Evolutionary conservation across 1,284 basidiomycete genomes (phyloP).

Genomic region (Austroboletus novae-zelandiae): DNA sequence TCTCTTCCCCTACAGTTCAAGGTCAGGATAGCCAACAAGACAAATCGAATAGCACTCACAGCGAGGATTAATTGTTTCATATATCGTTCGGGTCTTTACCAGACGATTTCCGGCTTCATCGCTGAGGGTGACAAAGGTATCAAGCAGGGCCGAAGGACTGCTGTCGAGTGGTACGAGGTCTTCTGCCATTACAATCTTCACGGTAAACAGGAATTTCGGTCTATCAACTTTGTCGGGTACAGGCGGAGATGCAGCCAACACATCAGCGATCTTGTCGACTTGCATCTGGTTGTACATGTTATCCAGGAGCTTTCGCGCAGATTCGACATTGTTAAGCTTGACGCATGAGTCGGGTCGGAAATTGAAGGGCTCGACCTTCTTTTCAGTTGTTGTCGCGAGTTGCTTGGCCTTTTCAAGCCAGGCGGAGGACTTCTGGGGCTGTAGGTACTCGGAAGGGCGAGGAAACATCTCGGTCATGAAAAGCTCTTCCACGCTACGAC

Average conservation of each 20-base stretch:
- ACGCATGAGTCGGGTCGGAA: constrained; percentile 94
- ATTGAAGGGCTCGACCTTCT: constrained; percentile 91
- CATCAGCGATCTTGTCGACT: constrained; percentile 82
- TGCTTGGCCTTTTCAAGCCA: constrained; percentile 95
- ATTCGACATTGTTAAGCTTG: constrained; percentile 97
- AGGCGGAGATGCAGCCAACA: constrained; percentile 60
- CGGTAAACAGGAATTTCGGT: constrained; percentile 83
- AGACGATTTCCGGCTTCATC: constrained; percentile 89
- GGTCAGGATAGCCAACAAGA: constrained; percentile 1
- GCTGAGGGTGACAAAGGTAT: constrained; percentile 93
- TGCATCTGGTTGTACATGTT: constrained; percentile 92
- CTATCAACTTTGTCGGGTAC: constrained; percentile 66
- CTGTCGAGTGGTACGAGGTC: constrained; percentile 73
- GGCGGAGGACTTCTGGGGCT: constrained; percentile 83
- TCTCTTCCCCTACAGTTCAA: constrained; percentile 79
- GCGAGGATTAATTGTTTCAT: constrained; percentile 85
- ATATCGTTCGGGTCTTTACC: constrained; percentile 95
- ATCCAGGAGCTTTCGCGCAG: constrained; percentile 87
- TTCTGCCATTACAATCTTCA: constrained; percentile 92
- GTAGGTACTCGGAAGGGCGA: constrained; percentile 68
- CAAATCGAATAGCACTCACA: constrained; percentile 54
- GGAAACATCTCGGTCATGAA: constrained; percentile 97
- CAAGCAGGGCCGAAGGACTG: constrained; percentile 68
- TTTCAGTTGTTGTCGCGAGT: constrained; percentile 73
- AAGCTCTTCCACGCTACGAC: constrained; percentile 80